Evolutionary conservation across 768 basidiomycete genomes (phyloP), one percentile per base, ranked within the genome.

Genomic region (Candolleomyces efflorescens): DNA sequence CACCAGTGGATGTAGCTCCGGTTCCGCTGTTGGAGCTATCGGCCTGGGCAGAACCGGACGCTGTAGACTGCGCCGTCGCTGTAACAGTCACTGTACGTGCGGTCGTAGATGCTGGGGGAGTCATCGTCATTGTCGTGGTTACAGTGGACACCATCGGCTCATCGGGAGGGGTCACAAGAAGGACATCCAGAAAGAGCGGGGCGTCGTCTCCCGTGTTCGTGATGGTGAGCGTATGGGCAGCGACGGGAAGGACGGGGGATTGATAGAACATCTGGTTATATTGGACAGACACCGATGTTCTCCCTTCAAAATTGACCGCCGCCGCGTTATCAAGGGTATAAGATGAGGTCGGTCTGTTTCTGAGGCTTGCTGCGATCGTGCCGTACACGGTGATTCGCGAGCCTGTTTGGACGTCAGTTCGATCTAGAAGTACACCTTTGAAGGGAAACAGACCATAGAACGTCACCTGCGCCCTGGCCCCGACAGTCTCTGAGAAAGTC

Each of bases 201-300:
- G 23, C 53, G 15, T 44, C 41, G 22, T 32, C 22, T 52, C 39
- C 56, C 15, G 51, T 32, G 51, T 62, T 39, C 59, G 64, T 65
- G 23, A 67, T 58, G 23, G 63, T 58, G 20, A 67, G 56, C 11
- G 63, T 64, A 47, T 67, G 66, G 13, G 59, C 13, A 10, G 62
- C 65, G 12, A 58, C 63, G 1, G 55, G 11, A 11, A 67, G 58
- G 5, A 51, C 27, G 9, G 64, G 24, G 37, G 24, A 23, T 17
- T 38, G 41, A 45, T 18, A 43, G 18, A 43, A 32, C 11, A 32
- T 32, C 32, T 32, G 32, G 5, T 32, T 32, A 32, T 32, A 32
- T 32, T 32, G 32, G 7, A 32, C 32, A 5, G 32, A 7, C 32
- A 32, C 7, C 4, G 23, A 27, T 1, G 56, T 50, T 41, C 6